Conservation (phyloP, 2,329 filamentous ascomycete species). For the Aspergillus melleus region DNA sequence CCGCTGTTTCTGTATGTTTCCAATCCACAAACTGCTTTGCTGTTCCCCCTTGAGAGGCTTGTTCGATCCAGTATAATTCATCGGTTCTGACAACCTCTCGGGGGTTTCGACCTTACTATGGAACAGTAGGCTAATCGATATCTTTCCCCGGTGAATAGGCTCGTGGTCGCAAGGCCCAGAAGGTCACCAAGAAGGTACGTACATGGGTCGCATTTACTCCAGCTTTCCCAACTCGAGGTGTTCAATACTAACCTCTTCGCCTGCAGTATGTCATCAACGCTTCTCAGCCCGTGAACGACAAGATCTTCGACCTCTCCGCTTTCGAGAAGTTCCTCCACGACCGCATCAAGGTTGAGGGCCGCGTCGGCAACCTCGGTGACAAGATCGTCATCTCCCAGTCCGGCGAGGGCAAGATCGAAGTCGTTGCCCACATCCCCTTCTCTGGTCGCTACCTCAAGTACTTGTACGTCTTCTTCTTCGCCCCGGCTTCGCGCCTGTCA, state of each 20-base stretch:
- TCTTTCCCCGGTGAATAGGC: conserved; percentile 46
- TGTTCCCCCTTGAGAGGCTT: conserved; percentile 65
- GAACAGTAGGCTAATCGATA: conserved; percentile 95
- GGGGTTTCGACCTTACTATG: conserved; percentile 30
- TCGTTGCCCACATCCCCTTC: conserved; percentile 96
- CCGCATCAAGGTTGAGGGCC: conserved; percentile 99
- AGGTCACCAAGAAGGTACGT: conserved; percentile 51
- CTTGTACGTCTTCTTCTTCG: conserved; percentile 67
- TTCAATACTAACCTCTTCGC: not conserved
- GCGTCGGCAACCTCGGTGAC: conserved; percentile 96
- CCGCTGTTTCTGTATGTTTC: conserved; percentile 80
- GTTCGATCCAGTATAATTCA: conserved; percentile 18
- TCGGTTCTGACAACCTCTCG: conserved; percentile 3
- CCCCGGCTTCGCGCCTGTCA: not conserved
- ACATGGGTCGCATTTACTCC: not conserved
- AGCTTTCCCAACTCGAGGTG: conserved; percentile 3
- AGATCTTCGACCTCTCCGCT: conserved; percentile 98
- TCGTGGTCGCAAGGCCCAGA: conserved; percentile 49
- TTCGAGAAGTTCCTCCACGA: conserved; percentile 99
- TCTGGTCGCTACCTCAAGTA: conserved; percentile 99
- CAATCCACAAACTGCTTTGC: conserved; percentile 74
- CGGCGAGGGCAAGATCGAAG: conserved; percentile 96
- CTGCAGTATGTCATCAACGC: conserved; percentile 97
- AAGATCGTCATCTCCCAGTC: conserved; percentile 84
- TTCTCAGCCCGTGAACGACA: conserved; percentile 95